Conservation (phyloP, 108 stramenopile species). For the Nitzschia sp. region DNA sequence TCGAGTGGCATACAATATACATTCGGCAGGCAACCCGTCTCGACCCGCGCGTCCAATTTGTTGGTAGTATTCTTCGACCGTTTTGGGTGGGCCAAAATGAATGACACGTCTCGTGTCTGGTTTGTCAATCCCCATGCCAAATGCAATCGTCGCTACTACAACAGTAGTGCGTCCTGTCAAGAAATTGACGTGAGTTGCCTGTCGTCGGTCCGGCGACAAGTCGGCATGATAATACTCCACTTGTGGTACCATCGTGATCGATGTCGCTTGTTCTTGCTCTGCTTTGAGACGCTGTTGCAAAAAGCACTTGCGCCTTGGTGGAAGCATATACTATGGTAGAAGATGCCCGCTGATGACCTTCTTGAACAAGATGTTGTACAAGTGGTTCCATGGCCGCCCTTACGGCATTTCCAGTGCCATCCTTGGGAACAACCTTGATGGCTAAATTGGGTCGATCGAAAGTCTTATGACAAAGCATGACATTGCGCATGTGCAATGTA, state of each 20-base stretch:
- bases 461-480: slow-evolving; percentile 55
- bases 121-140: slow-evolving; percentile 98
- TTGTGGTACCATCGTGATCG: neutral
- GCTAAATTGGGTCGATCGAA: slow-evolving; percentile 91
- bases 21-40: slow-evolving; percentile 79
- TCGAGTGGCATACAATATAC: slow-evolving; percentile 62
- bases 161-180: slow-evolving; percentile 72
- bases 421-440: slow-evolving; percentile 65
- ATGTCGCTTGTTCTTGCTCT: neutral
- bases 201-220: slow-evolving; percentile 50
- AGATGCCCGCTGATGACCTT: neutral
- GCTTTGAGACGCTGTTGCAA: slow-evolving; percentile 30
- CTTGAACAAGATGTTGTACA: slow-evolving; percentile 7
- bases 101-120: slow-evolving; percentile 74
- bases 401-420: slow-evolving; percentile 36
- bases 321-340: slow-evolving; percentile 82
- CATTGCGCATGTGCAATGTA: slow-evolving; percentile 56
- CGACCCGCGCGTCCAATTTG: slow-evolving; percentile 93
- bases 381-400: slow-evolving; percentile 44
- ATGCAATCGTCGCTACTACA: slow-evolving; percentile 94
- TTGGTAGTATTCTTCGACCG: slow-evolving; percentile 95
- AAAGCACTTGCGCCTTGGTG: slow-evolving; percentile 48
- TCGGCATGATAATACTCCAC: slow-evolving; percentile 83
- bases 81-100: slow-evolving; percentile 86
- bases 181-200: slow-evolving; percentile 70